Base-by-base conservation (phyloP, 2,329 filamentous ascomycete genomes). In the Lojkania enalia region DNA sequence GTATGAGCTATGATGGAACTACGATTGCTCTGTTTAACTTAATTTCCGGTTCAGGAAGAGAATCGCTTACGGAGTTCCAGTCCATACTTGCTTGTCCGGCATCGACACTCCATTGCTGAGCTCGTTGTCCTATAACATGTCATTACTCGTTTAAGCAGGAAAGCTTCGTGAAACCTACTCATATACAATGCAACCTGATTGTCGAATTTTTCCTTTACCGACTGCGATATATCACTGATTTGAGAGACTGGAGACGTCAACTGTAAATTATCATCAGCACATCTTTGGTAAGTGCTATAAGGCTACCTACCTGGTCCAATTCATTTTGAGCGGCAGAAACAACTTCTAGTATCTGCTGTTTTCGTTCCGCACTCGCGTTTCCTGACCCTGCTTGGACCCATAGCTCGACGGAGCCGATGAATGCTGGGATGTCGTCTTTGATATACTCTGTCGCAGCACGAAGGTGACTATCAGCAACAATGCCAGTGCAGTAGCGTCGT, bases 331-430 rank as follows among this genome's bases (percentile, higher is more conserved):
- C 41, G 2, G 48, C 45, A 25, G 67, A 48, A 2, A 77, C 47
- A 3, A 55, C 57, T 1, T 63, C 39, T 1, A 70, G 60, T 2
- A 76, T 59, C 0, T 44, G 47, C 20, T 57, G 54, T 35, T 69
- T 74, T 11, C 58, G 57, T 49, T 77, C 73, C 0, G 67, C 69
- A 35, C 52, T 62, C 15, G 62, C 55, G 20, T 57, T 71, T 1
- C 70, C 67, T 0, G 70, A 66, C 0, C 74, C 74, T 18, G 73
- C 71, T 39, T 73, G 60, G 1, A 77, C 64, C 76, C 75, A 79
- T 0, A 77, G 62, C 4, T 68, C 59, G 1, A 75, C 45, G 1
- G 72, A 66, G 14, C 64, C 67, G 1, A 78, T 49, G 2, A 78
- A 55, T 0, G 66, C 68, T 0, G 73, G 71, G 11, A 78, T 69